Evolutionary conservation across 495 filamentous ascomycete species (phyloP).

Genomic region (Aspergillus mulundensis): DNA sequence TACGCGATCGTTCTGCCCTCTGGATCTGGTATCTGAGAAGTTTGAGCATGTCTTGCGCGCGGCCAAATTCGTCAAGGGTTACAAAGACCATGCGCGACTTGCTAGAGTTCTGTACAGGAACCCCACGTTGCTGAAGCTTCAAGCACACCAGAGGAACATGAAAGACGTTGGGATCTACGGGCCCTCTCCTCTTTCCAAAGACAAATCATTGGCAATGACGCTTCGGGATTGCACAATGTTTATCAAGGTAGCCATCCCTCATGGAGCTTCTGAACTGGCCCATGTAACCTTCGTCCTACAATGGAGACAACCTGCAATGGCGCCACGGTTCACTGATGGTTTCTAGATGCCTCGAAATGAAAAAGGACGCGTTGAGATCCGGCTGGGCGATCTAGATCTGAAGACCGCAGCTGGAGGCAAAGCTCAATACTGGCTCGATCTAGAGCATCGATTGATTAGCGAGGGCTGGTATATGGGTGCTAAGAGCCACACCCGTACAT

Average conservation of each 20-base stretch:
- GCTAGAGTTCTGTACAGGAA: slow-evolving; percentile 37
- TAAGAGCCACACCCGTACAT: slow-evolving; percentile 23
- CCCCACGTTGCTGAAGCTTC: slow-evolving; percentile 30
- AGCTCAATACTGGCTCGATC: slow-evolving; percentile 63
- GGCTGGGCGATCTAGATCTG: slow-evolving; percentile 82
- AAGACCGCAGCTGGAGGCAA: slow-evolving; percentile 71
- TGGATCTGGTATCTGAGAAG: slow-evolving; percentile 49
- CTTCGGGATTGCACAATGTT: slow-evolving; percentile 85
- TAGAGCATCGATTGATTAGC: slow-evolving; percentile 58
- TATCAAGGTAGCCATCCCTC: slow-evolving; percentile 48
- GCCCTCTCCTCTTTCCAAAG: slow-evolving; percentile 26
- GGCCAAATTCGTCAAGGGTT: slow-evolving; percentile 34
- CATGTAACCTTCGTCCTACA: background rate
- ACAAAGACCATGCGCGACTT: slow-evolving; percentile 32
- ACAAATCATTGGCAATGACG: slow-evolving; percentile 68
- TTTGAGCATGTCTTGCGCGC: slow-evolving; percentile 35
- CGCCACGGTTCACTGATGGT: background rate
- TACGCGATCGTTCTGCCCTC: slow-evolving; percentile 50
- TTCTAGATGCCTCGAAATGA: slow-evolving; percentile 28
- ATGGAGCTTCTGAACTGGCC: background rate
- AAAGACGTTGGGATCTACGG: slow-evolving; percentile 38
- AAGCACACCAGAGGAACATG: slow-evolving; percentile 30
- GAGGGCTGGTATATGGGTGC: slow-evolving; percentile 69
- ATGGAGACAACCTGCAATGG: background rate
- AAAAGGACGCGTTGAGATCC: slow-evolving; percentile 56